A percentile compares a stretch with the other conserved stretches of the same genome.
phyloP scores from a whole-genome alignment of 176 grass and related monocot species.

The Zizania latifolia region DNA sequence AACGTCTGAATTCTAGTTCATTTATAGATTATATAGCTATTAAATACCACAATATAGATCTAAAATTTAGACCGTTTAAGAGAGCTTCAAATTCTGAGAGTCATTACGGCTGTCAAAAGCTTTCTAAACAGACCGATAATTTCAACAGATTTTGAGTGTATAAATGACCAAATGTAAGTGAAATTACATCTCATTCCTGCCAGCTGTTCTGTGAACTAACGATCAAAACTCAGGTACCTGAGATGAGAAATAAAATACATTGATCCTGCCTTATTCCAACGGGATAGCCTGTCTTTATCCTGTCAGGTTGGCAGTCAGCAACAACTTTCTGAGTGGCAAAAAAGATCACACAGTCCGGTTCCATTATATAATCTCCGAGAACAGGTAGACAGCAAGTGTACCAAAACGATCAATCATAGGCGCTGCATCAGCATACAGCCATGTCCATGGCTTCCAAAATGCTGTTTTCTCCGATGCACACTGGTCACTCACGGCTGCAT shows the following conservation, averaged over 20 bases:
- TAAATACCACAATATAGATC: too few relatives aligned
- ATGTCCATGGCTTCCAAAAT: neutral
- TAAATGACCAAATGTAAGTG: neutral
- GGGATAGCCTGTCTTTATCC: neutral
- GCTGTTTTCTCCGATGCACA: neutral
- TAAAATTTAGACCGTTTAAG: too few relatives aligned
- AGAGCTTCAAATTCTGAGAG: too few relatives aligned
- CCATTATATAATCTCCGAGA: neutral
- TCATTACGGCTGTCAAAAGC: too few relatives aligned
- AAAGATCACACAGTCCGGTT: neutral
- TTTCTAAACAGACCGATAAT: too few relatives aligned
- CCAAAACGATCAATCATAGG: neutral
- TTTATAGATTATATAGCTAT: too few relatives aligned
- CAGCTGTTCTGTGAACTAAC: neutral
- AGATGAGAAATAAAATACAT: neutral
- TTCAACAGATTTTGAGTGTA: neutral
- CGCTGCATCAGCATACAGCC: neutral
- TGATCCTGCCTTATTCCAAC: neutral
- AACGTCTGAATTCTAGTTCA: too few relatives aligned
- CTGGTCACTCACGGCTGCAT: neutral
- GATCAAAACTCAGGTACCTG: neutral
- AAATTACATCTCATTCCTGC: neutral
- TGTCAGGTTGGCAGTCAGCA: constrained; percentile 3
- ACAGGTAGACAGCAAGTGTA: neutral
- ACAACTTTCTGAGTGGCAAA: constrained; percentile 4